phyloP scores from a whole-genome alignment of 495 filamentous ascomycete genomes.

The Penicillium longicatenatum region DNA sequence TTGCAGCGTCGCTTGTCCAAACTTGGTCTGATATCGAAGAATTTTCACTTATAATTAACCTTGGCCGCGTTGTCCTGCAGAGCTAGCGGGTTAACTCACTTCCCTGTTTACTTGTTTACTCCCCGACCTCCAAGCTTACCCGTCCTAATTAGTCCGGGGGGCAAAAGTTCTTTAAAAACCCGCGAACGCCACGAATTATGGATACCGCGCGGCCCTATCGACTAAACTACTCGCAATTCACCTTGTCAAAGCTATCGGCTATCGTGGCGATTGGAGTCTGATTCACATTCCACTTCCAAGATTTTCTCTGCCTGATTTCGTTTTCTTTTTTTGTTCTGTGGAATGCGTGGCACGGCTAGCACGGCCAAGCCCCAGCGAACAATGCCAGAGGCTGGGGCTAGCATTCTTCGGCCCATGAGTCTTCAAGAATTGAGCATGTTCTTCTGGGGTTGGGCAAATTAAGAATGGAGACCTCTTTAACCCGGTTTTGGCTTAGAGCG shows the following conservation, averaged over 20 bases:
- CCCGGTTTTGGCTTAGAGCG: background rate
- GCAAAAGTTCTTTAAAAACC: background rate
- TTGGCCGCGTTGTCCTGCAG: conserved; percentile 1
- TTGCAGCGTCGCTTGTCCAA: conserved; percentile 8
- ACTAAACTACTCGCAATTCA: background rate
- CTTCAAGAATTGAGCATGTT: conserved; percentile 3
- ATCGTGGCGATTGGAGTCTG: background rate
- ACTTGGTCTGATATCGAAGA: conserved; percentile 3
- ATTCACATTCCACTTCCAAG: conserved; percentile 5
- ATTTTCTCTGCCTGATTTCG: background rate
- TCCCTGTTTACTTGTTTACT: background rate
- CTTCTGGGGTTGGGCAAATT: conserved; percentile 3
- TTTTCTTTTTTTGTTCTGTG: conserved; percentile 1
- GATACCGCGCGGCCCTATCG: conserved; percentile 10
- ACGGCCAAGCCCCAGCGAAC: background rate
- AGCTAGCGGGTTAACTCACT: background rate
- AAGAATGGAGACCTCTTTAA: conserved; percentile 1
- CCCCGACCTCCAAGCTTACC: background rate
- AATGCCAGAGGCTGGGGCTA: conserved; percentile 7
- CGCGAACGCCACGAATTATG: conserved; percentile 7
- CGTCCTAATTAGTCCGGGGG: background rate
- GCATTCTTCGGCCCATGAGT: background rate
- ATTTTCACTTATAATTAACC: background rate
- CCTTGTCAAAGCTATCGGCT: conserved; percentile 1
- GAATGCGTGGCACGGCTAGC: conserved; percentile 4